These are phyloP conservation scores for Xerocomus cyaneibrunnescens DNA, from an alignment of 1,284 basidiomycete species.

Conservation along the genomic window DNA sequence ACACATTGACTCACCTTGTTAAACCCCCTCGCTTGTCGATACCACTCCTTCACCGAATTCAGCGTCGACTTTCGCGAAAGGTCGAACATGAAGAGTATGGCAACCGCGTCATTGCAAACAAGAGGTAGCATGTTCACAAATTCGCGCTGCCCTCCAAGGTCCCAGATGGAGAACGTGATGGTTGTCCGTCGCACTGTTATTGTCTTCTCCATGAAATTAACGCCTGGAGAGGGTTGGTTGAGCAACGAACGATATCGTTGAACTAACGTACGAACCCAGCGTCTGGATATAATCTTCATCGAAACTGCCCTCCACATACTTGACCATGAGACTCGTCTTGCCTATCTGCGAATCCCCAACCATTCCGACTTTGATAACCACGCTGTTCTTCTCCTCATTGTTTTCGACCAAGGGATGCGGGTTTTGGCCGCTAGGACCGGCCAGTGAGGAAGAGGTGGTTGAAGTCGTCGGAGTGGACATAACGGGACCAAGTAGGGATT, in stretches of 20 bases:
- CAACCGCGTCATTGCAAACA: constrained; percentile 97
- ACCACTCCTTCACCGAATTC: constrained; percentile 99
- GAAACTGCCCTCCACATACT: constrained; percentile 96
- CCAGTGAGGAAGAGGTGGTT: constrained; percentile 43
- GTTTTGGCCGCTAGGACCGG: constrained; percentile 52
- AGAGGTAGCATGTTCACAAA: constrained; percentile 99
- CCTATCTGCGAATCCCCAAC: constrained; percentile 99
- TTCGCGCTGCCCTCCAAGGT: constrained; percentile 95
- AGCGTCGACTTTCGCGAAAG: constrained; percentile 94
- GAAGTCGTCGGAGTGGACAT: constrained; percentile 52
- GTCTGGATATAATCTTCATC: constrained; percentile 99
- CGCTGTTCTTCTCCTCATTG: constrained; percentile 82
- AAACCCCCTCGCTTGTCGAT: constrained; percentile 96
- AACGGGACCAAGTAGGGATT: constrained; percentile 15
- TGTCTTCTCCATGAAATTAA: constrained; percentile 99
- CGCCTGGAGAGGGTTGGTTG: constrained; percentile 52
- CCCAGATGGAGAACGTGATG: constrained; percentile 99
- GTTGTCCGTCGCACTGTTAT: constrained; percentile 97
- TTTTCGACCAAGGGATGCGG: constrained; percentile 53
- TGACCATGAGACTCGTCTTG: constrained; percentile 98
- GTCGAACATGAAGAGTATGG: constrained; percentile 99
- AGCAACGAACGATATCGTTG: constrained; percentile 6
- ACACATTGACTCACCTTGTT: constrained; percentile 73
- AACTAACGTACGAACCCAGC: constrained; percentile 61
- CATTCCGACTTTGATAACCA: constrained; percentile 98